Conservation (phyloP, 345 rosid species). For the Linum trigynum region DNA sequence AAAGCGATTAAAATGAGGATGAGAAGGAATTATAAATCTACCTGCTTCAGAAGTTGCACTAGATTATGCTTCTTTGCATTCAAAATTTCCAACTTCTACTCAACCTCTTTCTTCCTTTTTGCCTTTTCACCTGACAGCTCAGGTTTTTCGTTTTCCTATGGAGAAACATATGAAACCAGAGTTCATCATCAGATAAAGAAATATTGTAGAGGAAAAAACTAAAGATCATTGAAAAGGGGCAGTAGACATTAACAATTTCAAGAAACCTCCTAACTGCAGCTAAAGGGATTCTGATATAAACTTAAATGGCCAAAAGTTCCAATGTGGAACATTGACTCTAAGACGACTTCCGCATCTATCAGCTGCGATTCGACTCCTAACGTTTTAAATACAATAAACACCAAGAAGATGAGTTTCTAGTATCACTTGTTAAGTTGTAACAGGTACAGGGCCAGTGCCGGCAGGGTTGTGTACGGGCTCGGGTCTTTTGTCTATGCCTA, state of each 20-base stretch:
- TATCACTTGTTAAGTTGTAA: background rate
- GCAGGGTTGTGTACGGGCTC: too few relatives aligned
- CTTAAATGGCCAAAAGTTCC: background rate
- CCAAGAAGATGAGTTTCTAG: background rate
- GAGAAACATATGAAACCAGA: slow-evolving; percentile 4
- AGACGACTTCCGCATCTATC: background rate
- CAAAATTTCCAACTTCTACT: slow-evolving; percentile 61
- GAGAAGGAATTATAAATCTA: slow-evolving; percentile 12
- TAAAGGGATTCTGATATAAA: too few relatives aligned
- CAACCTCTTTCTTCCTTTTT: slow-evolving; percentile 54
- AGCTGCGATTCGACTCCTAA: background rate
- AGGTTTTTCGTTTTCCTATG: slow-evolving; percentile 31
- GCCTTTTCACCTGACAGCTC: slow-evolving; percentile 32
- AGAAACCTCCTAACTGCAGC: background rate
- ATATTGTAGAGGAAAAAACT: background rate
- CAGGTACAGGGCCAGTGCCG: too few relatives aligned
- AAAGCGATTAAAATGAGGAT: background rate
- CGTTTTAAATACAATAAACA: background rate
- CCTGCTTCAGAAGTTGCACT: slow-evolving; percentile 87
- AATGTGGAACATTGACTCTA: too few relatives aligned
- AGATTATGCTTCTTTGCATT: slow-evolving; percentile 79
- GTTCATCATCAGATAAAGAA: background rate
- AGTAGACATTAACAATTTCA: background rate
- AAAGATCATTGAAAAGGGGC: background rate
- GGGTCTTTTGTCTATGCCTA: too few relatives aligned